Base-by-base conservation (phyloP, 495 filamentous ascomycete species). In the Aspergillus bertholletiae region DNA sequence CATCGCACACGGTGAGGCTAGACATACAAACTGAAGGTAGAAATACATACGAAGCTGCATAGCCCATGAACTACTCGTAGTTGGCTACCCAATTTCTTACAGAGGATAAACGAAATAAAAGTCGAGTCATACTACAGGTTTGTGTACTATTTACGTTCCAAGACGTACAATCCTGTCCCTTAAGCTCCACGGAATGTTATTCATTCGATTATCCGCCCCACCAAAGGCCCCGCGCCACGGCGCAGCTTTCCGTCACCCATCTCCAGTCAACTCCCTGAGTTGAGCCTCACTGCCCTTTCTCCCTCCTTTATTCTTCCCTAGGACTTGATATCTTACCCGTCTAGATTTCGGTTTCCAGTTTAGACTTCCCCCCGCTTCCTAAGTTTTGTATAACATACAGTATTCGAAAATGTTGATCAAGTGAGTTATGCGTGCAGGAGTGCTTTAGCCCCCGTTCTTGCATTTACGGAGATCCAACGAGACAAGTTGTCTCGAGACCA, bases 331-430 rank as follows among this genome's bases (percentile, higher is more conserved):
- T 15, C 30, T 13, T 46, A 28, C 44, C 23, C 13, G 48, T 23
- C 45, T 37, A 37, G 13, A 6, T 15, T 15, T 15, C 13, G 5
- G 34, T 37, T 37, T 15, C 17, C 34, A 1, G 34, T n/a, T 37
- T 37, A n/a, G 34, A 15, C 13, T 6, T 37, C 13, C 9, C 13
- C 2, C 13, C 34, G n/a, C n/a, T n/a, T 15, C 7, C 12, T 46
- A 11, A 40, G 30, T 20, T 34, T 32, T 45, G 2, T 35, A 20
- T 35, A 12, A 34, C n/a, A 18, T 21, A 34, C 49, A 50, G 13
- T 24, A 15, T n/a, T 12, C 37, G 67, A 75, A 57, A 39, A 78
- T 79, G 75, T 62, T 79, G 65, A 79, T 79, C 68, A 79, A 79
- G 75, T 79, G 48, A 62, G 69, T 67, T n/a, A n/a, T n/a, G n/a